These are phyloP conservation scores for Aspergillus vadensis DNA, from an alignment of 2,329 filamentous ascomycete genomes.

Conservation along the genomic window DNA sequence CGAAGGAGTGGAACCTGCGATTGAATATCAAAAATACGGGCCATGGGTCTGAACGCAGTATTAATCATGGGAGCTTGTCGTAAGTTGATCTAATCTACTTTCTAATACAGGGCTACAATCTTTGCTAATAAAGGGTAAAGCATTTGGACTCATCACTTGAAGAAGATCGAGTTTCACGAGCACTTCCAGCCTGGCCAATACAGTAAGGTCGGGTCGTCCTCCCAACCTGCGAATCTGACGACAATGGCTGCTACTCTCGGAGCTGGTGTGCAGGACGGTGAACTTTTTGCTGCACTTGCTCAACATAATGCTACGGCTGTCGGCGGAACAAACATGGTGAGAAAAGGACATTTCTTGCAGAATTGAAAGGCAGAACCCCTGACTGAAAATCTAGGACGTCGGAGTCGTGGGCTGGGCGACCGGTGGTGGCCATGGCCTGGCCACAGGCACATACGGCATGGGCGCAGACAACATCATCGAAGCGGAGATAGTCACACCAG, in stretches of 20 bases:
- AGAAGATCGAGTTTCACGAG: not conserved
- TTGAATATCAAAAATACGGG: not conserved
- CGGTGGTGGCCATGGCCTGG: conserved; percentile 54
- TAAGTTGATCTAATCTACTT: not conserved
- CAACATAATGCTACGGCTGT: not conserved
- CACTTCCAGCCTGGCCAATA: not conserved
- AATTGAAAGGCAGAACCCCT: no score
- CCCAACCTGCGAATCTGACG: not conserved
- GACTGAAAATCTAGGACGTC: not conserved
- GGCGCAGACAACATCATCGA: conserved; percentile 54
- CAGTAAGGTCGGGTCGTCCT: not conserved
- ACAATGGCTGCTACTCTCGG: not conserved
- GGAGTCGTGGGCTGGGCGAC: not conserved
- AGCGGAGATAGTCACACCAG: conserved; percentile 51
- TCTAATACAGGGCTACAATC: not conserved
- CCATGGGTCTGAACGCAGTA: not conserved
- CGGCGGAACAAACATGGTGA: not conserved
- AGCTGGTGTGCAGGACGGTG: not conserved
- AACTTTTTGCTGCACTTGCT: not conserved
- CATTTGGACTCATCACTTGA: not conserved
- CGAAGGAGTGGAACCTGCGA: not conserved
- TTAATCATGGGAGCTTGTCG: not conserved
- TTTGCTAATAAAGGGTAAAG: not conserved
- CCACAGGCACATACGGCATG: conserved; percentile 54
- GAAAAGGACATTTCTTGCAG: accelerated